Base-by-base conservation (phyloP, 2,329 filamentous ascomycete species). In the Aureobasidium pullulans region DNA sequence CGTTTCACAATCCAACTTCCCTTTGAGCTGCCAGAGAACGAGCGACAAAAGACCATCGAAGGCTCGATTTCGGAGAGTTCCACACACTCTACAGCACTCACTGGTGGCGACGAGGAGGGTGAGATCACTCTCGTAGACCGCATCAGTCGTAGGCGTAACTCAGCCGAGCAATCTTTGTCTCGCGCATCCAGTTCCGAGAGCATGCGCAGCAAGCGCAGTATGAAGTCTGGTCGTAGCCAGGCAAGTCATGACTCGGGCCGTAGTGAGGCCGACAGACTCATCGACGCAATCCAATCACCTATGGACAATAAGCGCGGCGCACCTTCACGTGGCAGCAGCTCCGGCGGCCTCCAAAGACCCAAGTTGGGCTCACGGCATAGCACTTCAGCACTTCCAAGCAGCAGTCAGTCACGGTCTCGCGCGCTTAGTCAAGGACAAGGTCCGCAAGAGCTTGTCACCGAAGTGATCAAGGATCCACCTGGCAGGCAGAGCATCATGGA, bases 1-100 rank as follows among this genome's bases (percentile, higher is more conserved):
- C 81, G 88, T 56, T 96, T 96, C 64, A 84, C 90, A 19, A 83
- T 96, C 28, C 84, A 89, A 63, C 76, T 96, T 32, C 87, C 88
- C 0, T 94, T 96, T 64, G 79, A 84, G 7, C 69, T 92, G 1
- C 85, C 84, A 0, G 71, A 76, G n/a, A 61, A 60, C 11, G 70
- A 70, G 57, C 62, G 61, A 15, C 64, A 64, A 57, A 59, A 57
- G 49, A 48, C 60, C 13, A 42, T 67, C 2, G 62, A 31, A 7
- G 60, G 58, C 23, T 54, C 59, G 16, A 3, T 42, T 6, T 49
- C 43, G 4, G 23, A n/a, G 3, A 34, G 29, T 40, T 49, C 43
- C n/a, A 16, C 34, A n/a, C 43, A 13, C 7, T 64, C 66, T 4
- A 59, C 60, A 5, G 23, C 43, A 37, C 11, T 29, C 34, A 68